Percentiles rank a stretch among this genome's conserved stretches.
phyloP scores from a whole-genome alignment of 345 rosid species.

The Eucalyptus marginata region DNA sequence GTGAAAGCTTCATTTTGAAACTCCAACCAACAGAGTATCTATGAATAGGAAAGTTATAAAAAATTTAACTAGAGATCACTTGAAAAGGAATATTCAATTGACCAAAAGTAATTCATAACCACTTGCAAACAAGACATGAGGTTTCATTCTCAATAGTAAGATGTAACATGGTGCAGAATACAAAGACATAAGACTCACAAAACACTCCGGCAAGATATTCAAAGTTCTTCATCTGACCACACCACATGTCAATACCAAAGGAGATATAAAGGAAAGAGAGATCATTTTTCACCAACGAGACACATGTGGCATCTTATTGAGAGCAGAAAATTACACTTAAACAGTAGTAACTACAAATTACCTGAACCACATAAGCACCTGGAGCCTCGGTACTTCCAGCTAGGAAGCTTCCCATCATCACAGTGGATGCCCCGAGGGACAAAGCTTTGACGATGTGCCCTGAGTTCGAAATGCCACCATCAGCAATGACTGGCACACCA shows the following conservation, averaged over 20 bases:
- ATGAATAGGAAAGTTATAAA: background rate
- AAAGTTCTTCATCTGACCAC: background rate
- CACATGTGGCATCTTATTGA: background rate
- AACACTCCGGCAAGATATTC: background rate
- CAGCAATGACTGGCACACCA: slow-evolving; percentile 85
- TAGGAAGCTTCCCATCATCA: slow-evolving; percentile 94
- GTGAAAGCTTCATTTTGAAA: background rate
- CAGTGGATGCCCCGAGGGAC: slow-evolving; percentile 82
- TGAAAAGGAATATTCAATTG: background rate
- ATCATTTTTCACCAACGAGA: background rate
- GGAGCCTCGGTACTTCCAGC: slow-evolving; percentile 96
- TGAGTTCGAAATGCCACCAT: slow-evolving; percentile 93
- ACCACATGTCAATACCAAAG: background rate
- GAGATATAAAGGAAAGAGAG: background rate
- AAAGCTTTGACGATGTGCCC: slow-evolving; percentile 94
- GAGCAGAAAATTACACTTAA: background rate
- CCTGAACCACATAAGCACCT: slow-evolving; percentile 56
- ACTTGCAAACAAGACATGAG: background rate
- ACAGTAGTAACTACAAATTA: background rate
- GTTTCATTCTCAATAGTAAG: background rate
- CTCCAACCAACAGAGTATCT: background rate
- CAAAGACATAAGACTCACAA: background rate
- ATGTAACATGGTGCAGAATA: background rate
- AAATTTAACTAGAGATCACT: background rate
- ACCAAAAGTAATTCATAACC: background rate